Percentiles rank a stretch among this genome's conserved stretches.
Evolutionary conservation across 352 stramenopile species (phyloP).

Genomic region (Globisporangium cylindrosporum): DNA sequence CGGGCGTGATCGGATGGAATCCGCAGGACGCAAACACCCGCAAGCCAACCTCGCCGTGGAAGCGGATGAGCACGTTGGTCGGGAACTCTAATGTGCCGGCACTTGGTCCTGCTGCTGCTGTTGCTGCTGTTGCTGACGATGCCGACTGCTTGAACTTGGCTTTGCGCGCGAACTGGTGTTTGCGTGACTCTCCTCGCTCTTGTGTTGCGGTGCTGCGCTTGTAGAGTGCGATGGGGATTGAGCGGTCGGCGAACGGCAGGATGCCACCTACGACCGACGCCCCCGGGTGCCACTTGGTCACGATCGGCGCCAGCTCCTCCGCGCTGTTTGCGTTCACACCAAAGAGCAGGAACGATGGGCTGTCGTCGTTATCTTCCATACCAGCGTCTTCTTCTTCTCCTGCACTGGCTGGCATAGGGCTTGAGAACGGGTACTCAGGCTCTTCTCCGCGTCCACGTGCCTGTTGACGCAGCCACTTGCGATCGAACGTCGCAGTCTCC

Average conservation of each 20-base stretch:
- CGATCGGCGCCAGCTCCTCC: constrained; percentile 30
- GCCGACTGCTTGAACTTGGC: constrained; percentile 7
- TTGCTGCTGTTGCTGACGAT: background rate
- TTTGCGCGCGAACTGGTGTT: constrained; percentile 11
- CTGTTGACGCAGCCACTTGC: constrained; percentile 44
- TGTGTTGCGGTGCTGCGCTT: background rate
- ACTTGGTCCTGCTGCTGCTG: background rate
- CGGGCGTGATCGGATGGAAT: constrained; percentile 39
- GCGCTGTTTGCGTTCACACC: constrained; percentile 51
- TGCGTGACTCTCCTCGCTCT: background rate
- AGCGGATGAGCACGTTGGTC: constrained; percentile 41
- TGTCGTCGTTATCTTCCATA: background rate
- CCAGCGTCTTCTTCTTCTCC: background rate
- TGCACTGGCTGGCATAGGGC: background rate
- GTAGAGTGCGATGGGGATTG: constrained; percentile 28
- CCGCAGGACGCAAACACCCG: constrained; percentile 39
- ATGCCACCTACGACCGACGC: constrained; percentile 42
- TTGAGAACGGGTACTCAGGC: constrained; percentile 34
- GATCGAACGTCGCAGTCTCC: constrained; percentile 44
- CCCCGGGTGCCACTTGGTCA: constrained; percentile 35
- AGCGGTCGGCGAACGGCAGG: constrained; percentile 35
- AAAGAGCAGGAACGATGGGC: constrained; percentile 54
- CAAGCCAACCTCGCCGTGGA: constrained; percentile 34
- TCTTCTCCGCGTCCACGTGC: constrained; percentile 30
- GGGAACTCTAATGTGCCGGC: constrained; percentile 26